Percentiles rank a stretch among this genome's conserved stretches.
Evolutionary conservation across 805 yeast genomes (phyloP).

Genomic region (Kregervanrija fluxuum): DNA sequence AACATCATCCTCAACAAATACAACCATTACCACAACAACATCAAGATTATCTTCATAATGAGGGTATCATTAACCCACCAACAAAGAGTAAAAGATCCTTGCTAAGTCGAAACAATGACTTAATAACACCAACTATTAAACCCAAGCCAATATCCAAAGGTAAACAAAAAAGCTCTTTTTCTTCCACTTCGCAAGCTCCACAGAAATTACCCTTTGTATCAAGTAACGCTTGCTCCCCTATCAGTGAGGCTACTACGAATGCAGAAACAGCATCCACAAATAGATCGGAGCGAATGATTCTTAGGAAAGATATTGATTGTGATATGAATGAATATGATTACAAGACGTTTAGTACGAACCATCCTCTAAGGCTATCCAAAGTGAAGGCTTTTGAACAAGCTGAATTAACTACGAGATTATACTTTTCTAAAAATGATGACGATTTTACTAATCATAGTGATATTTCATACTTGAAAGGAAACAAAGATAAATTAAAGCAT

Average conservation of each 20-base stretch:
- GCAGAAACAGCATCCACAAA: conserved; percentile 6
- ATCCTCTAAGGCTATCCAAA: conserved; percentile 28
- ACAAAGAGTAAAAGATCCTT: too few relatives aligned
- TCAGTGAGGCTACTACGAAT: conserved; percentile 3
- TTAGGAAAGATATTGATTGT: conserved; percentile 17
- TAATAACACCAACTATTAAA: too few relatives aligned
- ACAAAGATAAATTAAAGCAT: not conserved
- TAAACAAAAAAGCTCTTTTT: too few relatives aligned
- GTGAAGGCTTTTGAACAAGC: conserved; percentile 31
- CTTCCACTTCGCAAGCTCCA: too few relatives aligned
- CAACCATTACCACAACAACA: too few relatives aligned
- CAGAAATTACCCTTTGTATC: too few relatives aligned
- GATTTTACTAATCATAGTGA: not conserved
- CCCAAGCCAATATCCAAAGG: too few relatives aligned
- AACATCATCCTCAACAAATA: too few relatives aligned
- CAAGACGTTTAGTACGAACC: conserved; percentile 27
- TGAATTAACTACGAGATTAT: conserved; percentile 26
- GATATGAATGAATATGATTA: conserved; percentile 29
- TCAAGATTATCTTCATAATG: too few relatives aligned
- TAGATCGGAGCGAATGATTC: conserved; percentile 18
- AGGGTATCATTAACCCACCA: too few relatives aligned
- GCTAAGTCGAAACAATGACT: too few relatives aligned
- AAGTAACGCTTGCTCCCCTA: conserved; percentile 1
- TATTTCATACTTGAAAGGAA: not conserved
- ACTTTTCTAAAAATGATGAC: conserved; percentile 18